Evolutionary conservation across 768 basidiomycete genomes (phyloP).

Genomic region (Suillus occidentalis): DNA sequence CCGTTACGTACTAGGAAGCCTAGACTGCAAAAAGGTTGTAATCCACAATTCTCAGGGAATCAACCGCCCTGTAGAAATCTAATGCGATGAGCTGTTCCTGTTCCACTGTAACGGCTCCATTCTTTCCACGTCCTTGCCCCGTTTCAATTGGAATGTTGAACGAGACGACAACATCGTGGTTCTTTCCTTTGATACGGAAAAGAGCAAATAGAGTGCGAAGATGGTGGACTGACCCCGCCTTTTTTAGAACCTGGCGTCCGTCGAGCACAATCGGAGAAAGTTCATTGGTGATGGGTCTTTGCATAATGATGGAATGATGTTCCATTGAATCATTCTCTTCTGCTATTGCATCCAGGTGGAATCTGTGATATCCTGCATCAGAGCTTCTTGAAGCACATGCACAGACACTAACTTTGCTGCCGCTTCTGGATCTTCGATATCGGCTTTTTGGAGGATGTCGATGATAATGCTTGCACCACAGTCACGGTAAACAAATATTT

Average conservation of each 20-base stretch:
- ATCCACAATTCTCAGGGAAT: conserved; percentile 65
- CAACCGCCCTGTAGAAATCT: conserved; percentile 55
- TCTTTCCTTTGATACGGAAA: conserved; percentile 70
- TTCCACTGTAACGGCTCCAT: conserved; percentile 40
- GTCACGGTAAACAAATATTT: conserved; percentile 78
- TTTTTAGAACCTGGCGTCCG: conserved; percentile 72
- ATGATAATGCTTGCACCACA: conserved; percentile 76
- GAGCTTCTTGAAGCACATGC: neutral
- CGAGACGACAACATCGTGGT: conserved; percentile 80
- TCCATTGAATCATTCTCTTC: conserved; percentile 79
- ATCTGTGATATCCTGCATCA: conserved; percentile 49
- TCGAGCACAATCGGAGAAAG: conserved; percentile 60
- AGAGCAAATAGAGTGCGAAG: conserved; percentile 61
- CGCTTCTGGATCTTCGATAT: conserved; percentile 55
- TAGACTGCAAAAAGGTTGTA: conserved; percentile 60
- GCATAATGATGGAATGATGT: neutral
- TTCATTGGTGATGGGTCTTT: conserved; percentile 40
- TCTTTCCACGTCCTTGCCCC: conserved; percentile 33
- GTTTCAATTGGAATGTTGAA: conserved; percentile 73
- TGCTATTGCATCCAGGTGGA: conserved; percentile 87
- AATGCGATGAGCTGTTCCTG: conserved; percentile 30
- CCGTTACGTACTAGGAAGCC: neutral
- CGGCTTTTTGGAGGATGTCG: conserved; percentile 80
- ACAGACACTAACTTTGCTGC: conserved; percentile 49
- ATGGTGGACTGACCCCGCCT: conserved; percentile 56